A percentile compares a stretch with the other conserved stretches of the same genome.
Evolutionary conservation across 78 protist species (phyloP).

Genomic region (Dictyostelium brefeldianum): DNA sequence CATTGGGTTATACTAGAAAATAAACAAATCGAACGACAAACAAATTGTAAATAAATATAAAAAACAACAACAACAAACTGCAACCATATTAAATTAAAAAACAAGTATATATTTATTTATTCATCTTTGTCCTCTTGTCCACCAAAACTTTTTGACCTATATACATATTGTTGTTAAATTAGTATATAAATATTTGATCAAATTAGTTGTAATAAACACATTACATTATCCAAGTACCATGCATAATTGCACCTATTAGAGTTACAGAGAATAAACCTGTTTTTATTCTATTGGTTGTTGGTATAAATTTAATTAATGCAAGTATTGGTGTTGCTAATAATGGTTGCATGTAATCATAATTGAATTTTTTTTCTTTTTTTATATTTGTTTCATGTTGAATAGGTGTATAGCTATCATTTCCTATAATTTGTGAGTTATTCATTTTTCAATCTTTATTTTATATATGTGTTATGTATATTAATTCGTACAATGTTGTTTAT

Average conservation of each 20-base stretch:
- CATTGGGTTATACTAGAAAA: conserved; percentile 54
- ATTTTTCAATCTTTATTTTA: too few species aligned
- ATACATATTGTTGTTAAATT: too few species aligned
- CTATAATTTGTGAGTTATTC: too few species aligned
- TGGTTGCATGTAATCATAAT: conserved; percentile 13
- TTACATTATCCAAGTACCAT: background rate
- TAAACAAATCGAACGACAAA: background rate
- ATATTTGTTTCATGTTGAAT: background rate
- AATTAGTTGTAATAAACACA: too few species aligned
- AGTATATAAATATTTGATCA: too few species aligned
- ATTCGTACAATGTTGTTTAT: too few species aligned
- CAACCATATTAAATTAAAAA: too few species aligned
- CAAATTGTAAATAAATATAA: background rate
- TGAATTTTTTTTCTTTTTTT: background rate
- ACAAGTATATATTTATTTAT: too few species aligned
- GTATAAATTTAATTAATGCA: background rate
- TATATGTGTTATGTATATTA: too few species aligned
- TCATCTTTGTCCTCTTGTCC: background rate
- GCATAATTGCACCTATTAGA: background rate
- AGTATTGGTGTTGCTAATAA: background rate
- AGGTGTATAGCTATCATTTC: background rate
- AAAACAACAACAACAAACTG: too few species aligned
- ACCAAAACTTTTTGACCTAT: background rate
- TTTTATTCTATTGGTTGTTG: background rate
- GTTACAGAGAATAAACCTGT: background rate